Evolutionary conservation across 106 monocot genomes (phyloP), one percentile per base, ranked within the genome.

Genomic region (Dendrobium officinale): DNA sequence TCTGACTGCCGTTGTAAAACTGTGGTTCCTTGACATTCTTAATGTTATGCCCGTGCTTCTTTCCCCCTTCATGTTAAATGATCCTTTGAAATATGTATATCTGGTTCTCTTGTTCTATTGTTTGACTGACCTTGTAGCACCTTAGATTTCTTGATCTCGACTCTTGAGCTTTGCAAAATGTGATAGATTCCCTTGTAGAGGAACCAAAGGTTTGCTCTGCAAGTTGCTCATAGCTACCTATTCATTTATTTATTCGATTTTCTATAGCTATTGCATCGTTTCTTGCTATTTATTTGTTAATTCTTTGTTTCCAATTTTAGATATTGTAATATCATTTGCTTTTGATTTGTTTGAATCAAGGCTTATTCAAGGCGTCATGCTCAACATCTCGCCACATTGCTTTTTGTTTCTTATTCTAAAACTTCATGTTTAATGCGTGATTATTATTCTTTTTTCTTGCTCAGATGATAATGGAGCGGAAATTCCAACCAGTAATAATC

Each of bases 391-490:
- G 24, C 26, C 76, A 9, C 51, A 26, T 76, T 76, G 22, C 42
- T 43, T 43, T 74, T 74, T 42, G 20, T 20, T 51, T 74, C 13
- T 20, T 49, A 48, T 76, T 0, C 15, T 48, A 76, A 49, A 27
- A 1, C 8, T 19, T 29, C 8, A 10, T 72, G 42, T 44, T 48
- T 77, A 48, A 77, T 44, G 1, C 82, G 61, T 54, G 42, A 29
- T 44, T 9, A 27, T 83, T 45, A 6, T 83, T 5, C 68, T 31
- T 45, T 76, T 76, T 76, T 7, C 10, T 49, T 47, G 2, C 84
- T 37, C 91, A 95, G 99, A 99, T 99, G 99, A 95, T 95, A 51
- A 99, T 99, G 99, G 99, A 99, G 73, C 82, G 99, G 11, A 86
- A 95, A 76, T 95, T 95, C 75, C 95, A 99, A 75, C 99, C 99